Percentiles rank a stretch among this genome's conserved stretches.
Conservation (phyloP, 2,329 filamentous ascomycete genomes). For the Exophiala oligosperma region DNA sequence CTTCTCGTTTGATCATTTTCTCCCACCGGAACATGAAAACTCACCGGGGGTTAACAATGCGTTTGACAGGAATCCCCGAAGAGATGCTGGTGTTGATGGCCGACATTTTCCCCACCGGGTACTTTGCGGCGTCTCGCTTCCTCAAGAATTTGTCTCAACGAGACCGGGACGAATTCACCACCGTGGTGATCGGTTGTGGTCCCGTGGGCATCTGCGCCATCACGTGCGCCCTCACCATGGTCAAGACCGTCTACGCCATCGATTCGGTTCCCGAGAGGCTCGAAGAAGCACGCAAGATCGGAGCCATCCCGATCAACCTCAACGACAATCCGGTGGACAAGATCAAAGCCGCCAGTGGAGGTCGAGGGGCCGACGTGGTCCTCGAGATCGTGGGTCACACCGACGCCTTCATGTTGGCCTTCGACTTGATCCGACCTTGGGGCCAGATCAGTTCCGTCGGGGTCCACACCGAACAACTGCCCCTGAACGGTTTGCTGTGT, state of each 20-base stretch:
- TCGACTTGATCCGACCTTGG: slow-evolving; percentile 30
- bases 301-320: slow-evolving; percentile 62
- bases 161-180: slow-evolving; percentile 35
- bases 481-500: slow-evolving; percentile 23
- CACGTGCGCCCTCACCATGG: slow-evolving; percentile 63
- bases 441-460: slow-evolving; percentile 30
- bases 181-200: slow-evolving; percentile 65
- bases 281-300: slow-evolving; percentile 61
- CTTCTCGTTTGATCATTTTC: too few relatives aligned
- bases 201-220: slow-evolving; percentile 68
- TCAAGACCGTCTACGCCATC: slow-evolving; percentile 62
- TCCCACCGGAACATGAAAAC: neutral
- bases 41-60: neutral
- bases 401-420: slow-evolving; percentile 29
- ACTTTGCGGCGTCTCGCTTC: slow-evolving; percentile 29
- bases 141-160: slow-evolving; percentile 27
- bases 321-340: slow-evolving; percentile 57
- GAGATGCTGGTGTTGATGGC: slow-evolving; percentile 35
- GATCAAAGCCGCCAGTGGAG: slow-evolving; percentile 60
- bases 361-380: slow-evolving; percentile 66
- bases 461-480: slow-evolving; percentile 29
- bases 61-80: slow-evolving; percentile 30
- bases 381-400: slow-evolving; percentile 29
- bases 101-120: slow-evolving; percentile 33
- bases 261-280: slow-evolving; percentile 63